These are phyloP conservation scores for Glycine soja DNA, from an alignment of 306 rosid species.

Conservation along the genomic window DNA sequence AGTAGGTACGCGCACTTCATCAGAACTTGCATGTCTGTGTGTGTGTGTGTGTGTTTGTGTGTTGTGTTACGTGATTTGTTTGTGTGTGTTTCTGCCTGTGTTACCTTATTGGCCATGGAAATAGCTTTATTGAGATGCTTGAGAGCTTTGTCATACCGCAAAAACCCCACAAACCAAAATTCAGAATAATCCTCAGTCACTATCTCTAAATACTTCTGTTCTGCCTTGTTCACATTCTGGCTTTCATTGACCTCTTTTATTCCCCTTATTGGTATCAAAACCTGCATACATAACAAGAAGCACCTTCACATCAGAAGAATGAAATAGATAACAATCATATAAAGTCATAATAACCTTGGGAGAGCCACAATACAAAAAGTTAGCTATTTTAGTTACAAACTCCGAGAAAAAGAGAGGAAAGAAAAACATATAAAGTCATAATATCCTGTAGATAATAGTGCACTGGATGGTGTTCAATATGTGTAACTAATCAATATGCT, in stretches of 20 bases:
- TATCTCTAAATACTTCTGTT: conserved; percentile 70
- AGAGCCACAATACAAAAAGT: too few relatives aligned
- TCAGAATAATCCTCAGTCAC: conserved; percentile 74
- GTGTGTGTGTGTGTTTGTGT: too few relatives aligned
- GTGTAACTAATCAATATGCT: too few relatives aligned
- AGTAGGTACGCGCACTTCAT: too few relatives aligned
- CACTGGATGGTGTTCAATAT: too few relatives aligned
- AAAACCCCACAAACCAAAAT: conserved; percentile 90
- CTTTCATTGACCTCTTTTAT: conserved; percentile 68
- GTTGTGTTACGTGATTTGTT: too few relatives aligned
- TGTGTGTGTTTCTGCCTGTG: too few relatives aligned
- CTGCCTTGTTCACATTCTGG: conserved; percentile 64
- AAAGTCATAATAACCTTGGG: neutral
- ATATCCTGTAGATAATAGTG: too few relatives aligned
- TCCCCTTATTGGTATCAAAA: conserved; percentile 68
- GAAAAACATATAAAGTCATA: too few relatives aligned
- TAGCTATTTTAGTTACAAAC: too few relatives aligned
- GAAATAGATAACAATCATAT: neutral
- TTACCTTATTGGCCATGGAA: conserved; percentile 54
- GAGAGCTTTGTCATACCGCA: conserved; percentile 75
- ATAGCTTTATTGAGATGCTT: conserved; percentile 71
- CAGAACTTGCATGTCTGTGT: too few relatives aligned
- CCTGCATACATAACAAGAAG: conserved; percentile 52
- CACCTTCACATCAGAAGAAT: neutral
- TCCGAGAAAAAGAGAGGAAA: too few relatives aligned